Conservation (phyloP, 148 eudicot species). For the Cornus suecica region DNA sequence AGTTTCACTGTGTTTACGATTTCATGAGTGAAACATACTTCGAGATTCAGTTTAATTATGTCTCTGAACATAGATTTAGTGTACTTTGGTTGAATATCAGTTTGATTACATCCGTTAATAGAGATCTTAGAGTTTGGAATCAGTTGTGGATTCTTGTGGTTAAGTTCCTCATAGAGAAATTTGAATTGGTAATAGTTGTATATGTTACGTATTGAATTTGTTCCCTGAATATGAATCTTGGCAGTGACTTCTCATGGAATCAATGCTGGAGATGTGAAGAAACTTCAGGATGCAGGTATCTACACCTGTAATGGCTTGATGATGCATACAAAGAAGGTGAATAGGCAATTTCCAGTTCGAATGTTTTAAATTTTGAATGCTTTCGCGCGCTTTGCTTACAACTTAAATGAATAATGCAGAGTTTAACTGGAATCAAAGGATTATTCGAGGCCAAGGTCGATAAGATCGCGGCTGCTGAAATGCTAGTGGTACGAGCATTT, state of each 20-base stretch:
- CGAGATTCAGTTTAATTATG: not conserved
- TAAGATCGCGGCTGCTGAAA: slow-evolving; percentile 96
- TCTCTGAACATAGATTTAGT: not conserved
- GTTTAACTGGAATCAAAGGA: slow-evolving; percentile 89
- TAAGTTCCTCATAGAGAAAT: not conserved
- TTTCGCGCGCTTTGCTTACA: slow-evolving; percentile 1
- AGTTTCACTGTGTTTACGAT: not conserved
- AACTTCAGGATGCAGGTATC: slow-evolving; percentile 95
- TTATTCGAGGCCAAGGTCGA: slow-evolving; percentile 98
- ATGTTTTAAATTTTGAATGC: not conserved
- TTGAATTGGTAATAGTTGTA: not conserved
- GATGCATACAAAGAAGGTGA: slow-evolving; percentile 99
- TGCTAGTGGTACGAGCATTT: slow-evolving; percentile 67
- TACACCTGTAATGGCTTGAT: slow-evolving; percentile 91
- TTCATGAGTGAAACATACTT: not conserved
- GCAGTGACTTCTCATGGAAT: slow-evolving; percentile 86
- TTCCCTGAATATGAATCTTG: not conserved
- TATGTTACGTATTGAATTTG: no score
- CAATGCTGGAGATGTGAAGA: slow-evolving; percentile 94
- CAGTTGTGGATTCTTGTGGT: not conserved
- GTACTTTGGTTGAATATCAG: no score
- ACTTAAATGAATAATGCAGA: slow-evolving; percentile 32
- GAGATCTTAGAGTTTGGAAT: not conserved
- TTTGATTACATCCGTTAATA: no score
- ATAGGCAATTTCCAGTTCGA: not conserved